Base-by-base conservation (phyloP, 2,329 filamentous ascomycete genomes). In the Arthrobotrys pseudoclavata region DNA sequence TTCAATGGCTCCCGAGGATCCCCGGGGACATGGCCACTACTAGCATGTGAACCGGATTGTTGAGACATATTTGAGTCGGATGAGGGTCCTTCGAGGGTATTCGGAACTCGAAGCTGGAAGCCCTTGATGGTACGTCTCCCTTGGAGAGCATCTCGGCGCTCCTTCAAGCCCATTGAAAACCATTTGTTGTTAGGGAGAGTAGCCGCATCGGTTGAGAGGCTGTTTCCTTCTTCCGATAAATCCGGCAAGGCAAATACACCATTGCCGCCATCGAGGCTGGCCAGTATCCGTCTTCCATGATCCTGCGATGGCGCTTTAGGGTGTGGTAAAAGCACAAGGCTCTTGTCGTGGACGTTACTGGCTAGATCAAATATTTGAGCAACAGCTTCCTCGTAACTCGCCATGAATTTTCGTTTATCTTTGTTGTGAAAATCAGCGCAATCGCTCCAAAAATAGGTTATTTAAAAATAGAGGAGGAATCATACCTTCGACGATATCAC, bases 281-380 rank as follows among this genome's bases (percentile, higher is more conserved):
- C 87, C 34, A 90, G 86, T 55, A 88, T 86, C 40, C 87, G 85
- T 26, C 85, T 85, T 15, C 85, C 84, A 1, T 85, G 83, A n/a
- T 86, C 85, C 18, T 85, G 84, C 2, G 85, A 83, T 1, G 88
- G 62, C 26, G 60, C 74, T 22, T 89, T 86, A 0, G 96, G 96
- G 82, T 98, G 96, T 1, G 95, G 93, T 3, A 99, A 88, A 10
- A 97, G 87, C 15, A 97, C 89, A 2, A 98, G 88, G 48, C 87
- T 89, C 55, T 91, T 88, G 10, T 89, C 87, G 77, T 90, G 89
- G 80, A 89, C 87, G 0, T 93, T 92, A 29, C 92, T 89, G 48
- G 92, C 92, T 20, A 97, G 89, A 82, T 97, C 94, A 80, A 97
- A 97, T 0, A 97, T 93, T 37, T 93, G 90, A 34, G 91, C 93